Percentiles rank a stretch among this genome's conserved stretches.
phyloP scores from a whole-genome alignment of 306 rosid species.

The Mimosa pudica region DNA sequence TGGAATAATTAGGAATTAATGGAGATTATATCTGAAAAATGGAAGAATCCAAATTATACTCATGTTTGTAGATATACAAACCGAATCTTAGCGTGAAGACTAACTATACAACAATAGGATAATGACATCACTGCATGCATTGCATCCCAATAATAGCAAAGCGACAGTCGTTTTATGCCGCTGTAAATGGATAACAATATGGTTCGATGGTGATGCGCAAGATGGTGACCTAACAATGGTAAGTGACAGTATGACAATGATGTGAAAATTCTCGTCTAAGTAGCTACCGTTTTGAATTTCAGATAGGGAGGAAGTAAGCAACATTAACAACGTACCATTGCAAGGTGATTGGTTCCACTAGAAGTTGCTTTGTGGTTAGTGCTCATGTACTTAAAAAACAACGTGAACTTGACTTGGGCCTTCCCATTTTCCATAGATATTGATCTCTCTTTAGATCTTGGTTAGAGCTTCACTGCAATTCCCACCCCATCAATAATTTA shows the following conservation, averaged over 20 bases:
- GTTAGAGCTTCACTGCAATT: background rate
- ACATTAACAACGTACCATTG: background rate
- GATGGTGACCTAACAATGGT: constrained; percentile 4
- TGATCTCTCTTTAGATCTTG: background rate
- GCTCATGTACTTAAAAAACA: background rate
- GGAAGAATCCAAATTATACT: background rate
- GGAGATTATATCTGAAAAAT: background rate
- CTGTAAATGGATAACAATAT: background rate
- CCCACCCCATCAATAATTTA: constrained; percentile 12
- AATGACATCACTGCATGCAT: background rate
- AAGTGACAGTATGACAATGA: background rate
- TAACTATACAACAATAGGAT: background rate
- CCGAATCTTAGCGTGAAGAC: background rate
- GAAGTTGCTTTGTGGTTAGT: background rate
- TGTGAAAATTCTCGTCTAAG: background rate
- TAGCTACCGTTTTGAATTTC: background rate
- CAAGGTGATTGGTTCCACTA: constrained; percentile 19
- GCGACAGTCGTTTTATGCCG: background rate
- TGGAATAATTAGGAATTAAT: background rate
- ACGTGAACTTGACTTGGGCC: background rate
- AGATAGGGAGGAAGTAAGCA: background rate
- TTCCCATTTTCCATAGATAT: background rate
- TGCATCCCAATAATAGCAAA: background rate
- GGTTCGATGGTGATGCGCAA: background rate
- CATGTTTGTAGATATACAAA: background rate